Conservation (phyloP, 441 rosid genomes). For the Daphne laureola region DNA sequence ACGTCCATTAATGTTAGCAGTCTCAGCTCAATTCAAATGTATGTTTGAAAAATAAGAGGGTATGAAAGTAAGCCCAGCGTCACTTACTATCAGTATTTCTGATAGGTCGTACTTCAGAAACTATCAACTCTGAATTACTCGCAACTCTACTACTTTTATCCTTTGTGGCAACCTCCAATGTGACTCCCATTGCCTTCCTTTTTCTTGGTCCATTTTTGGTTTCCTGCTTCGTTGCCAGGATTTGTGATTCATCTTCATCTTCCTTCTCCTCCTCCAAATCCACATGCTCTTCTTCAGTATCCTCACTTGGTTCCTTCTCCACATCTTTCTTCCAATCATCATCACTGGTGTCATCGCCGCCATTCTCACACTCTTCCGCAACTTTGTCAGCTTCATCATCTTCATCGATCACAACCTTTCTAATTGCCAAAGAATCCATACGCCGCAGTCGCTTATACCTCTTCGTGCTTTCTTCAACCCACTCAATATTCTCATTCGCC, state of each 20-base stretch:
- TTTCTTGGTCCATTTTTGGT: conserved; percentile 32
- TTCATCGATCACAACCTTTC: conserved; percentile 41
- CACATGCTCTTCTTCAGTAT: conserved; percentile 38
- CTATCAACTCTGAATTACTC: conserved; percentile 25
- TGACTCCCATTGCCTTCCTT: conserved; percentile 39
- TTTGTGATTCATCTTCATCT: conserved; percentile 31
- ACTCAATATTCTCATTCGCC: conserved; percentile 79
- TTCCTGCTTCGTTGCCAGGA: conserved; percentile 15
- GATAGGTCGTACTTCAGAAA: conserved; percentile 33
- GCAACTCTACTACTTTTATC: conserved; percentile 24
- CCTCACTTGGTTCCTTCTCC: conserved; percentile 42
- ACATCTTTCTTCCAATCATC: conserved; percentile 67
- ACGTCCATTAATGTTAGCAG: no score
- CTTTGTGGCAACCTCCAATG: conserved; percentile 46
- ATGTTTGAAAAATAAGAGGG: no score
- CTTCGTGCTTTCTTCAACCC: conserved; percentile 40
- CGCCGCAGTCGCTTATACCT: conserved; percentile 63
- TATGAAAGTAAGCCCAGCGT: background rate
- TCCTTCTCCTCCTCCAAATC: conserved; percentile 42
- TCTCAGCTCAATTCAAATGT: no score
- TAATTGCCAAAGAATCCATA: conserved; percentile 42
- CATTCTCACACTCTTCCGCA: conserved; percentile 25
- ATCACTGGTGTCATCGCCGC: conserved; percentile 63
- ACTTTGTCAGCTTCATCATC: conserved; percentile 34
- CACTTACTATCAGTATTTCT: conserved; percentile 41